phyloP scores from a whole-genome alignment of 164 flowering plant genomes.

The Piper longum region DNA sequence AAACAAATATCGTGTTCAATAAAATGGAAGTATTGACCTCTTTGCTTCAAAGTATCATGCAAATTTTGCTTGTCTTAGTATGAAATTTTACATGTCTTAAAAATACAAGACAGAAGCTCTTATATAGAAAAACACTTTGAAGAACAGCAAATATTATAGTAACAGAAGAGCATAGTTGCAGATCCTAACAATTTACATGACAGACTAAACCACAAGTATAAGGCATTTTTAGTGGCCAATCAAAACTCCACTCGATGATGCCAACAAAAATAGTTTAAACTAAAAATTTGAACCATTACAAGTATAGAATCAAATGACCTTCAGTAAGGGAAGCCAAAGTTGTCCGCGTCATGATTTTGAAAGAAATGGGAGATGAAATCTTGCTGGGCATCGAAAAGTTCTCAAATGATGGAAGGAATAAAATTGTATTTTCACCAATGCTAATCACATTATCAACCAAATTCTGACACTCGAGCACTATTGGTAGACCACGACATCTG shows the following conservation, averaged over 20 bases:
- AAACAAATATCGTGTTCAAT: not conserved
- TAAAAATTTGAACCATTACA: too few species aligned
- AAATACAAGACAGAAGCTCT: too few species aligned
- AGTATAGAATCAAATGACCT: slow-evolving; percentile 29
- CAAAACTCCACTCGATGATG: not conserved
- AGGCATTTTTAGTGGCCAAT: not conserved
- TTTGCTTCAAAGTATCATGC: too few species aligned
- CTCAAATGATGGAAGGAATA: slow-evolving; percentile 45
- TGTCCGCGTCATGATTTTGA: slow-evolving; percentile 56
- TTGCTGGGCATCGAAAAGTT: slow-evolving; percentile 24
- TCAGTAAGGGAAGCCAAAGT: slow-evolving; percentile 58
- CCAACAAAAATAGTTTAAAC: not conserved
- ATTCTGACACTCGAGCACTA: slow-evolving; percentile 31
- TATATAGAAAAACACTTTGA: too few species aligned
- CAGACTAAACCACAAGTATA: too few species aligned
- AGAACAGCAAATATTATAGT: not conserved
- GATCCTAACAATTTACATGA: not conserved
- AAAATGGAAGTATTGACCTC: not conserved
- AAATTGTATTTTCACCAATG: slow-evolving; percentile 53
- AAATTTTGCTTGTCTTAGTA: too few species aligned
- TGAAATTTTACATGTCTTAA: too few species aligned
- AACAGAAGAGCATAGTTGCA: not conserved
- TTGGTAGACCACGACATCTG: slow-evolving; percentile 63
- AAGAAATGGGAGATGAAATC: slow-evolving; percentile 36
- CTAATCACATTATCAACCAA: slow-evolving; percentile 40